Evolutionary conservation across 495 filamentous ascomycete species (phyloP).

Genomic region (Aspergillus bertholletiae): DNA sequence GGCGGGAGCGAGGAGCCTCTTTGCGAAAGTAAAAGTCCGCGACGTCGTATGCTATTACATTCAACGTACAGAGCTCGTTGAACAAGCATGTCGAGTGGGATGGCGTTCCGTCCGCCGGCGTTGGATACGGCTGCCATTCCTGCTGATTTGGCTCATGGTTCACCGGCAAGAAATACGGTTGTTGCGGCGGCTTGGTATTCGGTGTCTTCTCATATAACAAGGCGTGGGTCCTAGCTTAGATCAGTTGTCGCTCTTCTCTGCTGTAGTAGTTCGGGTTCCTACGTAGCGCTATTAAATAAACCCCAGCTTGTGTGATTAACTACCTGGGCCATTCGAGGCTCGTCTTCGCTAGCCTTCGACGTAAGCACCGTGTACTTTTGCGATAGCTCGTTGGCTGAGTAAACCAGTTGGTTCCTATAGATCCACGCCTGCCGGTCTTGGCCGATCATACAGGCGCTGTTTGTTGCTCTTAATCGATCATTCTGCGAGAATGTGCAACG

Average conservation of each 20-base stretch:
- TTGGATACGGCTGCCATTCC: constrained; percentile 29
- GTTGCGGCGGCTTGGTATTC: constrained; percentile 12
- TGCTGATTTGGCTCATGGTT: constrained; percentile 16
- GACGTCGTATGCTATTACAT: constrained; percentile 22
- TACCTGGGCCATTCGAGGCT: constrained; percentile 6
- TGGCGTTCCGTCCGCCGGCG: constrained; percentile 8
- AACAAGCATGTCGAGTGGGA: constrained; percentile 26
- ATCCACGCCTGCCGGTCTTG: constrained; percentile 32
- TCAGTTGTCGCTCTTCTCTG: constrained; percentile 4
- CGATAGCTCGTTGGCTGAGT: constrained; percentile 19
- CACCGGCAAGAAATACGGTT: constrained; percentile 3
- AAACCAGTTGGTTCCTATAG: constrained; percentile 23
- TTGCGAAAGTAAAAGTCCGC: constrained; percentile 17
- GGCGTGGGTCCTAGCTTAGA: constrained; percentile 19
- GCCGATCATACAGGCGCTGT: constrained; percentile 28
- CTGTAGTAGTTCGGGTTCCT: constrained; percentile 5
- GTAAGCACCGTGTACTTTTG: constrained; percentile 7
- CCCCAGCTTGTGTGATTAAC: constrained; percentile 29
- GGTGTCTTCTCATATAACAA: constrained; percentile 21
- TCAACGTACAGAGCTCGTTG: constrained; percentile 20
- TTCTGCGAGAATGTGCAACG: not conserved
- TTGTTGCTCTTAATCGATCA: not conserved
- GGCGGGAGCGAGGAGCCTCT: not conserved
- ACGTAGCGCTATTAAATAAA: constrained; percentile 32
- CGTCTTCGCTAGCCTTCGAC: constrained; percentile 15